Evolutionary conservation across 2,329 filamentous ascomycete genomes (phyloP).

Genomic region (Trichoderma asperellum): DNA sequence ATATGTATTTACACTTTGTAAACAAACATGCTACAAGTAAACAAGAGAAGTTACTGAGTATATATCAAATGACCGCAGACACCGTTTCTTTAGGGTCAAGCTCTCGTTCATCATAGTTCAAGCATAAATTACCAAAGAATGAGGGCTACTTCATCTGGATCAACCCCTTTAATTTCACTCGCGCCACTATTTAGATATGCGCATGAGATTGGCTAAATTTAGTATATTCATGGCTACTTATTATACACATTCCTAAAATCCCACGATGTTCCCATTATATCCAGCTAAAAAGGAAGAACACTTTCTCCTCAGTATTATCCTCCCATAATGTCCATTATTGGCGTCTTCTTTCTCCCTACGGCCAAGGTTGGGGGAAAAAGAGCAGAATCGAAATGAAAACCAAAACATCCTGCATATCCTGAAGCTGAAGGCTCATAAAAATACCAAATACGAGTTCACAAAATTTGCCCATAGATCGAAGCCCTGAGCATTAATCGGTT

Average conservation of each 20-base stretch:
- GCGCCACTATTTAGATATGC: not conserved
- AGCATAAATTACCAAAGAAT: too few species aligned
- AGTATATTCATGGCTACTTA: not conserved
- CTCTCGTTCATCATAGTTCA: not conserved
- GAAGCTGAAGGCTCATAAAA: not conserved
- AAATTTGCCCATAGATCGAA: not conserved
- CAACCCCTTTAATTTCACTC: not conserved
- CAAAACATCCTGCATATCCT: not conserved
- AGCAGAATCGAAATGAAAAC: not conserved
- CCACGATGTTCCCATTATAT: not conserved
- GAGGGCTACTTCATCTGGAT: too few species aligned
- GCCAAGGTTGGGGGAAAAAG: not conserved
- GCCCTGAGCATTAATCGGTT: not conserved
- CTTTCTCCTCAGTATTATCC: not conserved
- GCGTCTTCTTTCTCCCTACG: not conserved
- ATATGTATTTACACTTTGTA: too few species aligned
- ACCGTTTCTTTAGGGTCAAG: not conserved
- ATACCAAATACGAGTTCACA: not conserved
- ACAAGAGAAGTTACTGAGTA: not conserved
- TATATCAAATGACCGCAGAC: not conserved
- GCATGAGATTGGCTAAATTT: not conserved
- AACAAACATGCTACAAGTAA: too few species aligned
- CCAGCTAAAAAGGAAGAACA: not conserved
- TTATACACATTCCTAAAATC: conserved; percentile 2
- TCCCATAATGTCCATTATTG: not conserved